A percentile compares a stretch with the other conserved stretches of the same genome.
Conservation (phyloP, 257 asterid species). For the Apocynum venetum region DNA sequence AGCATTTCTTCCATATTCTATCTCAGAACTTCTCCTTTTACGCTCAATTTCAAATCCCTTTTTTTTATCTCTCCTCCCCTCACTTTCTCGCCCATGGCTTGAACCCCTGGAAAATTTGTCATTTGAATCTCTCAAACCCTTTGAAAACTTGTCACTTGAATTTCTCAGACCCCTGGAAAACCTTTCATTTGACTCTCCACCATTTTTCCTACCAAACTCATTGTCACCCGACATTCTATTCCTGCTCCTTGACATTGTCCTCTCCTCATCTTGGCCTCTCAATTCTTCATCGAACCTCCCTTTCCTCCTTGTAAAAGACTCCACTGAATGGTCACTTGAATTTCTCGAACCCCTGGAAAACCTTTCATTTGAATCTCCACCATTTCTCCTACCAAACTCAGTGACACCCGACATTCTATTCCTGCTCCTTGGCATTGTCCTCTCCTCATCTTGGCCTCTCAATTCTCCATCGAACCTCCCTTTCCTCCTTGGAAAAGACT, state of each 20-base stretch:
- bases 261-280: neutral
- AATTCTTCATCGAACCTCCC: constrained; percentile 32
- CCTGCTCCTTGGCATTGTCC: constrained; percentile 16
- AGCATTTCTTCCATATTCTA: constrained; percentile 21
- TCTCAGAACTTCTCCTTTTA: constrained; percentile 24
- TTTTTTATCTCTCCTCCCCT: constrained; percentile 29
- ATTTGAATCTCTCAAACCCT: constrained; percentile 8
- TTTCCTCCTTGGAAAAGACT: constrained; percentile 28
- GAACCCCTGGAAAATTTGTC: constrained; percentile 8
- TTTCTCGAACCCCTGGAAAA: constrained; percentile 2
- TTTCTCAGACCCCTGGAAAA: constrained; percentile 2
- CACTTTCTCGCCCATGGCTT: constrained; percentile 17
- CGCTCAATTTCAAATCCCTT: constrained; percentile 16
- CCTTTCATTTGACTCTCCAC: neutral
- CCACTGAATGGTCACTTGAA: constrained; percentile 14
- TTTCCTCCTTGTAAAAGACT: constrained; percentile 28
- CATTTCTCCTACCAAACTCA: constrained; percentile 26
- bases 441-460: neutral
- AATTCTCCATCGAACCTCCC: constrained; percentile 33
- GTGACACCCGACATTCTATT: constrained; percentile 17
- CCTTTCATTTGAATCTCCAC: neutral
- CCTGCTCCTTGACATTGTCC: constrained; percentile 16
- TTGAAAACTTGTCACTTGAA: constrained; percentile 15
- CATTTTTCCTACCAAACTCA: constrained; percentile 26
- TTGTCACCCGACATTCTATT: constrained; percentile 18